Percentiles rank a stretch among this genome's conserved stretches.
These are phyloP conservation scores for Monascus ruber DNA, from an alignment of 2,329 filamentous ascomycete genomes.

Conservation along the genomic window DNA sequence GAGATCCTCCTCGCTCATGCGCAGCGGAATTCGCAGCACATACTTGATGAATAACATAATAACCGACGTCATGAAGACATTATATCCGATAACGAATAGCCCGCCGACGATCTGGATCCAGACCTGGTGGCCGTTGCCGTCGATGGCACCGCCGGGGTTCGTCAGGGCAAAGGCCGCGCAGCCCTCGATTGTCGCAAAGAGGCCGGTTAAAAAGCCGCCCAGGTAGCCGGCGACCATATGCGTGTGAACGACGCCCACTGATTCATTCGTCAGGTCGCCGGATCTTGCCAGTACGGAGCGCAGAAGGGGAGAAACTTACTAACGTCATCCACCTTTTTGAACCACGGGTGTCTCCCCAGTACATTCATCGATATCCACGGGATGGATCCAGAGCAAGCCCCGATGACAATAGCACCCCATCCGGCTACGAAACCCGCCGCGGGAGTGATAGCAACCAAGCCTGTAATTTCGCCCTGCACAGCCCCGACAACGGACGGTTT, in stretches of 20 bases:
- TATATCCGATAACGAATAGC: slow-evolving; percentile 40
- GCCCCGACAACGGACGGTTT: slow-evolving; percentile 42
- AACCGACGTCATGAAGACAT: slow-evolving; percentile 39
- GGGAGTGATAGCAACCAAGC: slow-evolving; percentile 42
- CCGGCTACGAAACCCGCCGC: slow-evolving; percentile 41
- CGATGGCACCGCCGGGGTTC: slow-evolving; percentile 38
- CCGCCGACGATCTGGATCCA: slow-evolving; percentile 40
- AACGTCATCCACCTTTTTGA: slow-evolving; percentile 47
- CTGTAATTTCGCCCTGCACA: slow-evolving; percentile 42
- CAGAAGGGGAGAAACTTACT: slow-evolving; percentile 1
- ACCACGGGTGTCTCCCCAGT: slow-evolving; percentile 41
- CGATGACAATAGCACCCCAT: slow-evolving; percentile 41
- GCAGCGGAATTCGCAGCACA: slow-evolving; percentile 36
- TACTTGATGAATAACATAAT: slow-evolving; percentile 43
- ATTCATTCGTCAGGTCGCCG: not conserved
- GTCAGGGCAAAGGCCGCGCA: slow-evolving; percentile 36
- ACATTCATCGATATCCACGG: slow-evolving; percentile 42
- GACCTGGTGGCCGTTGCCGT: slow-evolving; percentile 40
- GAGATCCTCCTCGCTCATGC: slow-evolving; percentile 37
- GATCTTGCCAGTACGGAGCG: not conserved
- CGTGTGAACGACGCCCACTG: slow-evolving; percentile 39
- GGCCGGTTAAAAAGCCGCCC: slow-evolving; percentile 36
- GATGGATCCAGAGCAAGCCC: slow-evolving; percentile 33
- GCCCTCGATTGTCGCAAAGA: slow-evolving; percentile 38
- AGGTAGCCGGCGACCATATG: slow-evolving; percentile 38